Base-by-base conservation (phyloP, 257 asterid species). In the Lavandula angustifolia region DNA sequence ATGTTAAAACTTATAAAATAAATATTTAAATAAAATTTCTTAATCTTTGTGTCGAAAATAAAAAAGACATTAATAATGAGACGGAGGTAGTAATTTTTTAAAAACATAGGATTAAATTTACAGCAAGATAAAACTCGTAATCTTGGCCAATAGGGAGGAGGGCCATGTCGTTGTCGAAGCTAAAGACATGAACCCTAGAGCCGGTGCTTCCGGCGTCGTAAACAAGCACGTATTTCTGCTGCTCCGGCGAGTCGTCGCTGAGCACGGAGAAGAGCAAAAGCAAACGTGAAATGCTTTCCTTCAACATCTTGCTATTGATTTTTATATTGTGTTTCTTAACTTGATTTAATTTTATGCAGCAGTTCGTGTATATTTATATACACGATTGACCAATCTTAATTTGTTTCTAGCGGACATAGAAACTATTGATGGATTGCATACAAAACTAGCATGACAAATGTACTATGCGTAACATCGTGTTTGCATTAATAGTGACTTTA, bases 131-230 rank as follows among this genome's bases (percentile, higher is more conserved):
- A 9, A 73, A 62, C 76, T 73, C 76, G 3, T 33, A 69, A 3
- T 47, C 65, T 3, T 64, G 7, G 64, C 64, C 74, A 1, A 69
- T 14, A 0, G 64, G 79, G 13, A 69, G 70, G 50, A 77, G 82
- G 40, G 33, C 27, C 50, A 69, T 43, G 43, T 59, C 6, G 18
- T 4, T 17, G 62, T 73, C 82, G 17, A 78, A 78, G 55, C 33
- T 44, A 57, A 69, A 78, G 17, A 69, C 82, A 37, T 69, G 79
- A 55, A 73, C 82, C 29, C 82, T 54, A 8, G 74, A 73, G 2
- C 82, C 82, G 0, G 82, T 77, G 63, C 82, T 77, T 47, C 82
- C 82, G 0, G 69, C 82, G 58, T 78, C 76, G 2, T 73, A 77
- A 6, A 73, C 52, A 9, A 69, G 76, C 1, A 74, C 79, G 34